Percentiles rank a stretch among this genome's conserved stretches.
Evolutionary conservation across 139 green algal species (phyloP).

Genomic region (Micractinium conductrix): DNA sequence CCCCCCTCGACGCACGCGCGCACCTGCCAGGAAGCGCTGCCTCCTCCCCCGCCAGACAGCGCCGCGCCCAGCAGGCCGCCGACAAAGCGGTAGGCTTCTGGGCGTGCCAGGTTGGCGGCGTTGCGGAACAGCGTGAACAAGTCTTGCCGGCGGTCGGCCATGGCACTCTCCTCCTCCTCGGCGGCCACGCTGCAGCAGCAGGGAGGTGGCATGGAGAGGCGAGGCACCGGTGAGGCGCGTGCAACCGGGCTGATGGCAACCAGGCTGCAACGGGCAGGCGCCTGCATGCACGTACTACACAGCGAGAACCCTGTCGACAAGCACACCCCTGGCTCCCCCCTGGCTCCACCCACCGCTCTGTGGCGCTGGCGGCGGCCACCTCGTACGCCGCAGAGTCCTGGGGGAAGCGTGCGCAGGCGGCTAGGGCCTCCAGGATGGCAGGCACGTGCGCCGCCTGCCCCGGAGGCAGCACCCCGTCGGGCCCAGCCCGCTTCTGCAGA

Average conservation of each 20-base stretch:
- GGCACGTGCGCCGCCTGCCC: constrained; percentile 57
- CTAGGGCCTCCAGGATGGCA: constrained; percentile 51
- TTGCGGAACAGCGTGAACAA: constrained; percentile 88
- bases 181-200: constrained; percentile 45
- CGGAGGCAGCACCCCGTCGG: constrained; percentile 33
- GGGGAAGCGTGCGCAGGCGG: constrained; percentile 44
- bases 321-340: neutral
- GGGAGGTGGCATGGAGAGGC: neutral
- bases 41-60: neutral
- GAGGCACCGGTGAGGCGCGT: too few species aligned
- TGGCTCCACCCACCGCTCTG: constrained; percentile 6
- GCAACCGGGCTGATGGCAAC: too few species aligned
- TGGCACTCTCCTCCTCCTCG: constrained; percentile 66
- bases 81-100: constrained; percentile 63
- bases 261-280: too few species aligned
- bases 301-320: neutral
- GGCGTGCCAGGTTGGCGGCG: constrained; percentile 65
- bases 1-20: neutral
- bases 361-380: constrained; percentile 19
- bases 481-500: constrained; percentile 37
- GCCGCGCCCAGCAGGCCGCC: constrained; percentile 51
- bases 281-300: too few species aligned
- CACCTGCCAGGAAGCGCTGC: neutral
- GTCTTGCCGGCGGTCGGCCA: constrained; percentile 77
- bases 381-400: constrained; percentile 43